Evolutionary conservation across 805 yeast species (phyloP).

Genomic region (Phaffomyces opuntiae): DNA sequence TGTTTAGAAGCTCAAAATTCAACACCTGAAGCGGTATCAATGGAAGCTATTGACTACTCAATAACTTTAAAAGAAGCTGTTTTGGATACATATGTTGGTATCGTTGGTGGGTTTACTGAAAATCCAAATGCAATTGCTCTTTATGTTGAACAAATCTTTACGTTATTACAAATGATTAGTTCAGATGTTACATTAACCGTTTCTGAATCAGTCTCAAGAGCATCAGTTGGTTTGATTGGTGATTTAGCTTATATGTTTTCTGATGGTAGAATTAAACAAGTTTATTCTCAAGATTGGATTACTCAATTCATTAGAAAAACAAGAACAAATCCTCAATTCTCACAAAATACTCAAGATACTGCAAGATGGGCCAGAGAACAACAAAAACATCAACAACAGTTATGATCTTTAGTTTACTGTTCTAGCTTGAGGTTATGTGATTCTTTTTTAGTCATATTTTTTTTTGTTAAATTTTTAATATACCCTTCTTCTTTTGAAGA

Average conservation of each 20-base stretch:
- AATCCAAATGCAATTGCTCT: constrained; percentile 58
- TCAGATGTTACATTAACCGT: constrained; percentile 52
- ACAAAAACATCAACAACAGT: constrained; percentile 18
- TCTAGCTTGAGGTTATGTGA: background rate
- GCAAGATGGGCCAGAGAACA: constrained; percentile 97
- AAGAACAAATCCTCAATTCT: constrained; percentile 53
- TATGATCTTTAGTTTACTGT: background rate
- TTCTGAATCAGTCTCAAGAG: constrained; percentile 67
- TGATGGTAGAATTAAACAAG: constrained; percentile 62
- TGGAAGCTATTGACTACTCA: constrained; percentile 74
- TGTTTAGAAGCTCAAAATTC: constrained; percentile 59
- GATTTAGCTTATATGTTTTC: constrained; percentile 87
- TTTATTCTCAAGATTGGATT: constrained; percentile 72
- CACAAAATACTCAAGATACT: constrained; percentile 72
- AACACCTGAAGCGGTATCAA: constrained; percentile 57
- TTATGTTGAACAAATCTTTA: constrained; percentile 63
- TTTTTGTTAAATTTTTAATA: background rate
- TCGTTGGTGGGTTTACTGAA: constrained; percentile 81
- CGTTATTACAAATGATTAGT: constrained; percentile 54
- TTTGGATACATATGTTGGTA: constrained; percentile 93
- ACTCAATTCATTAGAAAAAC: constrained; percentile 68
- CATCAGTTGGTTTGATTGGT: constrained; percentile 87
- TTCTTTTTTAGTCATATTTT: constrained; percentile 2
- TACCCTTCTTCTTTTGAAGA: background rate
- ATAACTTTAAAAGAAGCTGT: constrained; percentile 74